Percentiles rank a stretch among this genome's conserved stretches.
These are phyloP conservation scores for Staphylotrichum longicolle DNA, from an alignment of 495 filamentous ascomycete species.

Conservation along the genomic window DNA sequence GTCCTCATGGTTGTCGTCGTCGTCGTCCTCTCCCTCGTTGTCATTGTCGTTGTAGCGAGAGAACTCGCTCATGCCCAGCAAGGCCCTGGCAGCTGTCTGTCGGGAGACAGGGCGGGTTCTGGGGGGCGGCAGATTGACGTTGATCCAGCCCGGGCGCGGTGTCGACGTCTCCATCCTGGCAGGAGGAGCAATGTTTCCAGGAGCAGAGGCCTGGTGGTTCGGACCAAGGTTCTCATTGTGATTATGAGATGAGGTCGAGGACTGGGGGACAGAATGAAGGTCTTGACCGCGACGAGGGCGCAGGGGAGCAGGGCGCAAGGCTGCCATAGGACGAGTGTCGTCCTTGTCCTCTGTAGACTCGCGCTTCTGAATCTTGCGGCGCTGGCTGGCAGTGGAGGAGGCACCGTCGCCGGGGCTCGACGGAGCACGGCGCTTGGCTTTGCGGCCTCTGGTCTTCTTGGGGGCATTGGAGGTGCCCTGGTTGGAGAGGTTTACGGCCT, in stretches of 20 bases:
- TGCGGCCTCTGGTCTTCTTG: neutral
- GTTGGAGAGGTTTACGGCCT: neutral
- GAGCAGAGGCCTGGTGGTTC: neutral
- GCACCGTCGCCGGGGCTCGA: no score
- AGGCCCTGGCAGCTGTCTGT: slow-evolving; percentile 6
- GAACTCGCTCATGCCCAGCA: neutral
- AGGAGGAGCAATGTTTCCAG: neutral
- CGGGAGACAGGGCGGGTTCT: neutral
- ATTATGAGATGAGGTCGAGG: no score
- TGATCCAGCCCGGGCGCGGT: no score
- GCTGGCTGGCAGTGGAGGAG: no score
- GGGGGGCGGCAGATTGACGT: neutral
- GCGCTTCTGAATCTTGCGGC: no score
- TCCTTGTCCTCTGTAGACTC: no score
- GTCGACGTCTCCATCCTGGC: neutral
- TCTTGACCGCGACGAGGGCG: no score
- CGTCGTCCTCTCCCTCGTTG: neutral
- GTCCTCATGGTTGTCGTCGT: neutral
- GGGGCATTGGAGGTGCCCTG: neutral
- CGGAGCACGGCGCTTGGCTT: no score
- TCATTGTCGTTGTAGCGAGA: slow-evolving; percentile 2
- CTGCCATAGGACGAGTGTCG: no score
- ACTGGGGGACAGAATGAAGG: no score
- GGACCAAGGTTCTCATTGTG: no score
- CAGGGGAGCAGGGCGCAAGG: no score